phyloP scores from a whole-genome alignment of 2,329 filamentous ascomycete species.

The Fusarium nanum region DNA sequence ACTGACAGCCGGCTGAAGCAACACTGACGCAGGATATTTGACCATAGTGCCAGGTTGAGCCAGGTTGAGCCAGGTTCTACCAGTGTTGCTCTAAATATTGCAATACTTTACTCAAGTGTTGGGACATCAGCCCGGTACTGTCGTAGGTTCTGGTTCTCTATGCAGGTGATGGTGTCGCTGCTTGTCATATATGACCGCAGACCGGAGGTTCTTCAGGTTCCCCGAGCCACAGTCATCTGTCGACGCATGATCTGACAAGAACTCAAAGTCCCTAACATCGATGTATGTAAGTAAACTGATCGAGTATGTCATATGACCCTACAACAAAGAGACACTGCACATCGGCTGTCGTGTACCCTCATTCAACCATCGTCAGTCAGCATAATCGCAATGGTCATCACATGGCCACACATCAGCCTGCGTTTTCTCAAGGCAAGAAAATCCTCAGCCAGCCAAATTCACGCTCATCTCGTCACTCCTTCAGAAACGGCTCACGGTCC shows the following conservation, averaged over 20 bases:
- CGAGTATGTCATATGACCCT: conserved; percentile 4
- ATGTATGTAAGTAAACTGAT: background rate
- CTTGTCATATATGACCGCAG: conserved; percentile 37
- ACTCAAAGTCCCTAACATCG: background rate
- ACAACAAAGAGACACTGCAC: background rate
- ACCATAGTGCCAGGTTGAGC: background rate
- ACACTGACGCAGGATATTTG: background rate
- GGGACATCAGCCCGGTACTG: background rate
- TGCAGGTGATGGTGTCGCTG: conserved; percentile 23
- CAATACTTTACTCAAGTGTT: background rate
- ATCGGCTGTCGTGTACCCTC: background rate
- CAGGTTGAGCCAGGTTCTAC: background rate
- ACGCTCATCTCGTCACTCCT: conserved; percentile 28
- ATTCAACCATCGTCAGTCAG: conserved; percentile 3
- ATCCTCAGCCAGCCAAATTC: conserved; percentile 14
- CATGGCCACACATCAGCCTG: conserved; percentile 14
- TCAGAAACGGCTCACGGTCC: conserved; percentile 30
- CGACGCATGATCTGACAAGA: conserved; percentile 28
- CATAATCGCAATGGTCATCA: conserved; percentile 6
- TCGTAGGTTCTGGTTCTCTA: conserved; percentile 1
- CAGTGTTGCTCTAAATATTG: conserved; percentile 1
- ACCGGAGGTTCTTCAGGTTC: conserved; percentile 23
- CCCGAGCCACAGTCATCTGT: conserved; percentile 9
- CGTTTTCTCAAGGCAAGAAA: background rate
- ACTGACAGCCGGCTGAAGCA: background rate